A percentile compares a stretch with the other conserved stretches of the same genome.
Evolutionary conservation across 176 grass and related monocot species (phyloP).

Genomic region (Chloris gayana): DNA sequence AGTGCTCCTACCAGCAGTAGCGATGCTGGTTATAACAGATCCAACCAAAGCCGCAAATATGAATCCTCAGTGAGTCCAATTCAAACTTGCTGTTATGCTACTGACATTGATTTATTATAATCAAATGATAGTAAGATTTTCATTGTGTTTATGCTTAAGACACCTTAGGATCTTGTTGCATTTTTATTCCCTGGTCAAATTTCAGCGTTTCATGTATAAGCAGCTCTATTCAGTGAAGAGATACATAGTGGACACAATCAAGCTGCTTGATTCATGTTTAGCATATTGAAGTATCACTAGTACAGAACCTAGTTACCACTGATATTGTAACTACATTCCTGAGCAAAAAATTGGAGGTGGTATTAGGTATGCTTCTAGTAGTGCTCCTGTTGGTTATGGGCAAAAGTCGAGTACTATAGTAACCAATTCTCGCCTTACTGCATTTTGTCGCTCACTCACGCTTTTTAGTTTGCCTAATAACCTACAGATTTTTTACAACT

Average conservation of each 20-base stretch:
- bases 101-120: neutral
- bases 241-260: neutral
- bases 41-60: constrained; percentile 48
- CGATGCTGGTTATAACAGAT: constrained; percentile 41
- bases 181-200: neutral
- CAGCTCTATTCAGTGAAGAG: neutral
- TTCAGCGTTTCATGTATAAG: neutral
- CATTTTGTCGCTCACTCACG: neutral
- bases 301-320: neutral
- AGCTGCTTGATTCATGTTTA: neutral
- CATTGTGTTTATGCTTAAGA: neutral
- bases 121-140: constrained; percentile 16
- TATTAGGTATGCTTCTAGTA: too few relatives aligned
- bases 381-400: neutral
- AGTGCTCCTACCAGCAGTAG: constrained; percentile 37
- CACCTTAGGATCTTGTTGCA: neutral
- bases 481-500: neutral
- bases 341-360: neutral
- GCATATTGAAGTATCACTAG: neutral
- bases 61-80: constrained; percentile 62
- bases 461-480: neutral
- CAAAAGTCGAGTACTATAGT: neutral
- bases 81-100: neutral
- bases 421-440: neutral
- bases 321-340: too few relatives aligned